A percentile compares a stretch with the other conserved stretches of the same genome.
These are phyloP conservation scores for Hypoxylon sp. DNA, from an alignment of 2,329 filamentous ascomycete species.

Conservation along the genomic window DNA sequence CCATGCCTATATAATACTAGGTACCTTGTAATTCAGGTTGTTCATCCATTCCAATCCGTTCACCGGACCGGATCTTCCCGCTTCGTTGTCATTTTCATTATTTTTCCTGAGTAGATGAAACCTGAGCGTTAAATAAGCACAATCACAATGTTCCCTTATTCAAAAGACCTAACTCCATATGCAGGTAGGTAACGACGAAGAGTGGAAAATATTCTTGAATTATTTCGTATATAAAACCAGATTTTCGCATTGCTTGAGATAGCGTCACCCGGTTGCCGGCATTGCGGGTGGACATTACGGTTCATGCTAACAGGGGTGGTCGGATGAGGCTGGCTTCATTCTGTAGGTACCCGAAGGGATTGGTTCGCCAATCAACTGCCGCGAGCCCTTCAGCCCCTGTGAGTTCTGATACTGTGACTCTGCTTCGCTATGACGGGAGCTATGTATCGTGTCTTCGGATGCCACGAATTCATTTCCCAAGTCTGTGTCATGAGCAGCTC, in stretches of 20 bases:
- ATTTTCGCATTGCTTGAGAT: constrained; percentile 12
- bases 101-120: constrained; percentile 4
- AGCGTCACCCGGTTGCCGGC: constrained; percentile 28
- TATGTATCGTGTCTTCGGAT: constrained; percentile 25
- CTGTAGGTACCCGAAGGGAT: constrained; percentile 42
- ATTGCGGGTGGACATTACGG: constrained; percentile 31
- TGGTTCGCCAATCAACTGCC: constrained; percentile 43
- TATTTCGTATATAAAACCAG: constrained; percentile 14
- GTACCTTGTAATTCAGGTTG: too few species aligned
- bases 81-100: constrained; percentile 11
- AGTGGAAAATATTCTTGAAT: background rate
- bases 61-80: constrained; percentile 38
- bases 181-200: background rate
- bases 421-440: constrained; percentile 25
- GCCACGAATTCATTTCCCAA: constrained; percentile 37
- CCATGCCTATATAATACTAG: constrained; percentile 15
- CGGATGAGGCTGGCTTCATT: constrained; percentile 42
- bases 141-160: constrained; percentile 1
- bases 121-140: background rate
- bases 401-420: constrained; percentile 38
- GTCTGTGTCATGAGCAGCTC: background rate
- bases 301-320: constrained; percentile 42
- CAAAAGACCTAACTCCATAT: background rate
- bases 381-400: constrained; percentile 33
- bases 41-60: constrained; percentile 26